Base-by-base conservation (phyloP, 129 eudicot species). In the Flaveria trinervia region DNA sequence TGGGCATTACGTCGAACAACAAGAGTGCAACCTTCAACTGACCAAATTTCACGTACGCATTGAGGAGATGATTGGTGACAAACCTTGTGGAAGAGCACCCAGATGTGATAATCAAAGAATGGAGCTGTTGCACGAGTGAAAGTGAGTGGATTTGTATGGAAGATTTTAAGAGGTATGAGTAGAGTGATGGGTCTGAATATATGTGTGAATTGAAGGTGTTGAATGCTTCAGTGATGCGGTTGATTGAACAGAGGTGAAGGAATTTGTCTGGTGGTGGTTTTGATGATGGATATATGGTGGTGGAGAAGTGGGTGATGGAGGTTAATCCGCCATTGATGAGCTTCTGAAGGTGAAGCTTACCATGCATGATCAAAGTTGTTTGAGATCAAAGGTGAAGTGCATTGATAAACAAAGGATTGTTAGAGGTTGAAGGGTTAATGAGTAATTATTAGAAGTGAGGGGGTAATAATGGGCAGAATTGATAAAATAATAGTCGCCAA, bases 1-100 rank as follows among this genome's bases (percentile, higher is more conserved):
- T 79, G 9, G 93, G 89, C 96, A 90, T 88, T 79, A 65, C 82
- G 4, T 88, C 88, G 71, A 86, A 93, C 96, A 93, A 14, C 20
- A 23, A 28, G 49, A 72, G 65, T 7, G 95, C 91, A 30, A 25
- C 73, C 12, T 60, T 71, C 16, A 79, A 28, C 11, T 82, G 75
- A 45, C 91, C 91, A 12, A 88, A 25, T 59, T 93, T 93, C 10
- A 82, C 57, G 68, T 90, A 93, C 1, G 86, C 76, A 54, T 86
- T 89, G 57, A 93, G 75, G 9, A 93, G 84, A 60, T 90, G 92
- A 70, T 93, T 93, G 74, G 84, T 62, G 1, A 90, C 49, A 69
- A 90, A 93, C 85, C 79, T 87, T 68, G 83, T 74, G 70, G 73
- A 52, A 3, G 80, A 87, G 51, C 82, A 85, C 23, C 97, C 97